Base-by-base conservation (phyloP, 192 early-diverging fungal species). In the Backusella macrospora region DNA sequence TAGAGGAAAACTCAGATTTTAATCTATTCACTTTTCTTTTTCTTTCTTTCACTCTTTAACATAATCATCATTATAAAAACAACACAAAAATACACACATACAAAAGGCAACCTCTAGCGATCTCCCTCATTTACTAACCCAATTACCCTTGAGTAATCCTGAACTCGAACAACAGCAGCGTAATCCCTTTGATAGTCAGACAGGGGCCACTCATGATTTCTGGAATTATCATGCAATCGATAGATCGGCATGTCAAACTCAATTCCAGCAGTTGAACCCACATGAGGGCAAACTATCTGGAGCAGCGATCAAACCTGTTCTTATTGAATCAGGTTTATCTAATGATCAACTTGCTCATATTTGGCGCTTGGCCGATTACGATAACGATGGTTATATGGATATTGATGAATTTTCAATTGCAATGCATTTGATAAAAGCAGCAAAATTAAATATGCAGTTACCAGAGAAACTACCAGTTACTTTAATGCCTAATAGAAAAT, bases 391-490 rank as follows among this genome's bases (percentile, higher is more conserved):
- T 62, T 86, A 88, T 73, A 82, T 92, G 70, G 88, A 90, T 39
- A 71, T 84, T 59, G 88, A 91, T 73, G 89, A 92, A 81, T 92
- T 92, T 64, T 82, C 86, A 39, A 84, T 90, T 23, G 90, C 89
- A 9, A 92, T 92, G 91, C 85, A 87, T 63, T 52, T 89, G 16
- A 64, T 71, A 21, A 70, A 71, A 40, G 64, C 71, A 4, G 80
- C 75, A 9, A 59, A 78, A 37, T 39, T 64, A 63, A 84, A 85
- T 65, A 78, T 47, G 79, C 43, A 38, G 5, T 66, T 78, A 18
- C 78, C 76, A 18, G 81, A 79, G 39, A 82, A 74, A 44, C 38
- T 79, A 12, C 77, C 73, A 5, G 38, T 49, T 26, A 48, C 72
- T 18, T 38, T 79, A 47, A 63, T 71, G 38, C 77, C 77, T 45